A percentile compares a stretch with the other conserved stretches of the same genome.
These are phyloP conservation scores for Acanthamoeba triangularis DNA, from an alignment of 208 protist species.

Conservation along the genomic window DNA sequence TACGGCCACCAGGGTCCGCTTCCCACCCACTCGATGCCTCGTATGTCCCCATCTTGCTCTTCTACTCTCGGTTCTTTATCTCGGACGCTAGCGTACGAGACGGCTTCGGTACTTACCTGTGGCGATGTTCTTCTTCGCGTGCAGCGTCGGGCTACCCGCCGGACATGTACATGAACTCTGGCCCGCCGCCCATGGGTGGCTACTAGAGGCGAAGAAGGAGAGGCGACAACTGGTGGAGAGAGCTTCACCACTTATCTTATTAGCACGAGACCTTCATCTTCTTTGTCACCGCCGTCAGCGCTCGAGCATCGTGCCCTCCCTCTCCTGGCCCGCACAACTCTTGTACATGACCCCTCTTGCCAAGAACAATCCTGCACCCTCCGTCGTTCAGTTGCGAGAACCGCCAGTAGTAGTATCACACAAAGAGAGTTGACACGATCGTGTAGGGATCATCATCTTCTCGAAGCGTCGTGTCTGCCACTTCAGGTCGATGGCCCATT, in stretches of 20 bases:
- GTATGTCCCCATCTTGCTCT: background rate
- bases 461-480: too few species aligned
- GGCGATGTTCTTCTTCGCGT: background rate
- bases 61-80: background rate
- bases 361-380: too few species aligned
- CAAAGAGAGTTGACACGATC: too few species aligned
- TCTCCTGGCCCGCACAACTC: too few species aligned
- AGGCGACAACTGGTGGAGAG: background rate
- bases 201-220: background rate
- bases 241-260: too few species aligned
- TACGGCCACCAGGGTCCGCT: slow-evolving; percentile 11
- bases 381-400: too few species aligned
- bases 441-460: too few species aligned
- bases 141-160: slow-evolving; percentile 17
- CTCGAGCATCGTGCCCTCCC: too few species aligned
- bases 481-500: too few species aligned
- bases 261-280: background rate
- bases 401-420: too few species aligned
- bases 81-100: background rate
- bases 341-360: too few species aligned
- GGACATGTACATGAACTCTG: slow-evolving; percentile 40
- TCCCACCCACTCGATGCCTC: background rate
- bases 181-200: slow-evolving; percentile 18
- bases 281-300: background rate
- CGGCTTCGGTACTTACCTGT: background rate